A percentile compares a stretch with the other conserved stretches of the same genome.
Evolutionary conservation across 257 asterid genomes (phyloP).

Genomic region (Petrea volubilis): DNA sequence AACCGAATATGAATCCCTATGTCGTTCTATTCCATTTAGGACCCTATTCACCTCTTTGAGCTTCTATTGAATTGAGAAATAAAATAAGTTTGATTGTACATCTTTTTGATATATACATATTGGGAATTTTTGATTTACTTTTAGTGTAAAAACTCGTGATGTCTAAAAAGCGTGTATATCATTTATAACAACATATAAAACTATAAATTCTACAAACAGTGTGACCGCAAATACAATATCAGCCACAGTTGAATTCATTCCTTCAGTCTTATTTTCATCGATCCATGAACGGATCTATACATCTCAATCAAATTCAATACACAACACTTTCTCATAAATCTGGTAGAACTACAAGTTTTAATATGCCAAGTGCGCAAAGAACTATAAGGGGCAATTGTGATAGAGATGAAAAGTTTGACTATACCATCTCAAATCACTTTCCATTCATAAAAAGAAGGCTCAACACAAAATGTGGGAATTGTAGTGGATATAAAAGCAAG

Average conservation of each 20-base stretch:
- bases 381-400: constrained; percentile 6
- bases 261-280: too few relatives aligned
- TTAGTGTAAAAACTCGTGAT: neutral
- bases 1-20: too few relatives aligned
- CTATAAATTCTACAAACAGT: neutral
- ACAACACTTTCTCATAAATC: too few relatives aligned
- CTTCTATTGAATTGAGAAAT: too few relatives aligned
- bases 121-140: neutral
- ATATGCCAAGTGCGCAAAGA: neutral
- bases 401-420: constrained; percentile 18
- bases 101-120: too few relatives aligned
- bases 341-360: neutral
- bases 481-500: constrained; percentile 21
- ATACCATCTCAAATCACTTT: constrained; percentile 32
- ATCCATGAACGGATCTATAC: too few relatives aligned
- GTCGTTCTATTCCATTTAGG: too few relatives aligned
- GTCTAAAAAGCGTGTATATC: neutral
- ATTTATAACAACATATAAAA: neutral
- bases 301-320: too few relatives aligned
- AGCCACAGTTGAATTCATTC: too few relatives aligned
- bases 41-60: too few relatives aligned
- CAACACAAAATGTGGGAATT: constrained; percentile 15
- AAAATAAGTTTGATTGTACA: too few relatives aligned
- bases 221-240: too few relatives aligned
- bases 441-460: constrained; percentile 11